Conservation (phyloP, 805 yeast species). For the Candida insectorum region DNA sequence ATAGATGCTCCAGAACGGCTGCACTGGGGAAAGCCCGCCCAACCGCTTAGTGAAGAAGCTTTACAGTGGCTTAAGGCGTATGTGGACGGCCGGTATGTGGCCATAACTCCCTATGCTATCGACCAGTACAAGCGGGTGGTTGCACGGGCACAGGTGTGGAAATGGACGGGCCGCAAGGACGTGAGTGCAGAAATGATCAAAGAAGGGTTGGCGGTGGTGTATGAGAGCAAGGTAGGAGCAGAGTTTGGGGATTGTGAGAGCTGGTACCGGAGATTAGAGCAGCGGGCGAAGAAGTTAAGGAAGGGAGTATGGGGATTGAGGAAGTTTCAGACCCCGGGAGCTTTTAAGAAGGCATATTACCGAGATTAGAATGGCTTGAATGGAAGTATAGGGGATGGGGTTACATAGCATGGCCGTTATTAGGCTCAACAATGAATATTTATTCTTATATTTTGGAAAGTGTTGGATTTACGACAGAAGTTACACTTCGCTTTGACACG, state of each 20-base stretch:
- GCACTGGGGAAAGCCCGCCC: constrained; percentile 92
- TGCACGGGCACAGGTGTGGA: constrained; percentile 66
- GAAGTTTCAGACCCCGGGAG: constrained; percentile 68
- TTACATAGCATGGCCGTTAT: too few species aligned
- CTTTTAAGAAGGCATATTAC: constrained; percentile 54
- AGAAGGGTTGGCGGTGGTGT: constrained; percentile 80
- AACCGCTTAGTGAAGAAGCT: constrained; percentile 84
- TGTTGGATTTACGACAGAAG: too few species aligned
- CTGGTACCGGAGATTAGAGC: constrained; percentile 58
- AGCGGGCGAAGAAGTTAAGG: constrained; percentile 50
- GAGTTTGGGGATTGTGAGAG: constrained; percentile 80
- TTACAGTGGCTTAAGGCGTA: constrained; percentile 68
- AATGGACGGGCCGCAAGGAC: constrained; percentile 61
- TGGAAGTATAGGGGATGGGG: too few species aligned
- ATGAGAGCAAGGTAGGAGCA: constrained; percentile 77
- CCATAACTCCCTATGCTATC: constrained; percentile 71
- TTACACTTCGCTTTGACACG: too few species aligned
- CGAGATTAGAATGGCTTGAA: constrained; percentile 9
- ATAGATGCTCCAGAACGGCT: constrained; percentile 96
- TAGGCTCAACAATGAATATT: too few species aligned
- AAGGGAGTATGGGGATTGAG: constrained; percentile 69
- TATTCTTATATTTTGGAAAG: too few species aligned
- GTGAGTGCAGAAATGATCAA: constrained; percentile 85
- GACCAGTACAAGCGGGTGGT: constrained; percentile 93
- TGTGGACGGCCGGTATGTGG: constrained; percentile 62